A percentile compares a stretch with the other conserved stretches of the same genome.
Conservation (phyloP, 129 eudicot genomes). For the Lonicera japonica region DNA sequence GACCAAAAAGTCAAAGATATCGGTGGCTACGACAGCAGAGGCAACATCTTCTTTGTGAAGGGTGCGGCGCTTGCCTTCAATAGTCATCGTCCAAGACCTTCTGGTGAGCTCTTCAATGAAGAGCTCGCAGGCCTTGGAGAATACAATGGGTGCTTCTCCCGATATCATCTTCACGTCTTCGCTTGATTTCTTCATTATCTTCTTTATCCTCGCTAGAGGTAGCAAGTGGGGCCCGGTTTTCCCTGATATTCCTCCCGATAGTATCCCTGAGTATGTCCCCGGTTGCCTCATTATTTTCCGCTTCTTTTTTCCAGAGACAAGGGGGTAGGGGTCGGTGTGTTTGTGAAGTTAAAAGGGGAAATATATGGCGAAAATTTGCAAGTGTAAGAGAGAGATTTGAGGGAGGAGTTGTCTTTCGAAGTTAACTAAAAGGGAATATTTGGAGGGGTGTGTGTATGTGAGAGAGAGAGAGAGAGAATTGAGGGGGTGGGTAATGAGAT, state of each 20-base stretch:
- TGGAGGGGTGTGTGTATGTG: neutral
- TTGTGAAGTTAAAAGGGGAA: neutral
- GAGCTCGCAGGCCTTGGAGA: slow-evolving; percentile 72
- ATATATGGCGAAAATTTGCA: neutral
- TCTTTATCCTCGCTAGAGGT: slow-evolving; percentile 81
- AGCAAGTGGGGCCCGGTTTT: slow-evolving; percentile 54
- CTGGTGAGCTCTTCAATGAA: slow-evolving; percentile 63
- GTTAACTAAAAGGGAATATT: too few species aligned
- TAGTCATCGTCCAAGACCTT: slow-evolving; percentile 58
- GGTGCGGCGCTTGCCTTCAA: slow-evolving; percentile 66
- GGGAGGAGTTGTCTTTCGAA: too few species aligned
- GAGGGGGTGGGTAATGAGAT: neutral
- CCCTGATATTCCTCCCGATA: slow-evolving; percentile 46
- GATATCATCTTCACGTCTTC: slow-evolving; percentile 81
- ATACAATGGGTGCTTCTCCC: slow-evolving; percentile 75
- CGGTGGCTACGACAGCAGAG: slow-evolving; percentile 57
- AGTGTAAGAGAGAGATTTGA: too few species aligned
- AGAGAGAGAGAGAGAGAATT: neutral
- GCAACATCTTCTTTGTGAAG: slow-evolving; percentile 73
- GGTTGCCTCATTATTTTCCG: slow-evolving; percentile 57
- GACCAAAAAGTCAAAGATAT: slow-evolving; percentile 67
- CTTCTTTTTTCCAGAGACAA: neutral
- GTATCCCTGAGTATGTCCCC: slow-evolving; percentile 48
- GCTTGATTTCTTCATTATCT: slow-evolving; percentile 77
- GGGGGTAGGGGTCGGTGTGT: neutral